phyloP scores from a whole-genome alignment of 1,284 basidiomycete species.

The Cutaneotrichosporon spelunceum region DNA sequence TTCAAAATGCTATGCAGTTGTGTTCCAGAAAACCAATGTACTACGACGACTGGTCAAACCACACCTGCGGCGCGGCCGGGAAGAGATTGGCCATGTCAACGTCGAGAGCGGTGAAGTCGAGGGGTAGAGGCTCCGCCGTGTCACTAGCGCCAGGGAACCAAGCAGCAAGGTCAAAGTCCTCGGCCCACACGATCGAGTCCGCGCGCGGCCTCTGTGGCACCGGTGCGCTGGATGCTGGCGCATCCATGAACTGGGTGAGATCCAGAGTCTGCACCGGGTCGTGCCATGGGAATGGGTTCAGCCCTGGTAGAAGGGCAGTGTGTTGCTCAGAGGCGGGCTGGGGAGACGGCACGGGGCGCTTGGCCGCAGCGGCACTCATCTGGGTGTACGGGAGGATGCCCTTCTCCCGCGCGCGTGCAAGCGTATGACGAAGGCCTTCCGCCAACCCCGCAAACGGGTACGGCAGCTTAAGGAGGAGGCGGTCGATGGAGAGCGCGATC shows the following conservation, averaged over 20 bases:
- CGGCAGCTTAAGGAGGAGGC: constrained; percentile 21
- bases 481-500: constrained; percentile 24
- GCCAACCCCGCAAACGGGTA: constrained; percentile 14
- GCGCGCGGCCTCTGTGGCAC: background rate
- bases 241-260: background rate
- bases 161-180: constrained; percentile 19
- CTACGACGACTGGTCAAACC: constrained; percentile 12
- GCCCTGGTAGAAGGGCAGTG: constrained; percentile 10
- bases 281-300: constrained; percentile 25
- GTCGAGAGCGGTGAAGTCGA: constrained; percentile 17
- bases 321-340: constrained; percentile 4
- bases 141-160: constrained; percentile 20
- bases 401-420: constrained; percentile 18
- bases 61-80: constrained; percentile 24
- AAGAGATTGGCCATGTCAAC: constrained; percentile 25
- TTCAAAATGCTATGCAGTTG: too few relatives aligned
- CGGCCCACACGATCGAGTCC: constrained; percentile 11
- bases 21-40: too few relatives aligned
- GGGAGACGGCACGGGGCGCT: constrained; percentile 1
- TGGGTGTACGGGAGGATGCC: constrained; percentile 18
- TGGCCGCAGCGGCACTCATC: constrained; percentile 13
- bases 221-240: background rate
- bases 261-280: constrained; percentile 17
- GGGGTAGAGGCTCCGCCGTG: background rate
- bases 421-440: constrained; percentile 20